A percentile compares a stretch with the other conserved stretches of the same genome.
These are phyloP conservation scores for Eucalyptus cladocalyx DNA, from an alignment of 345 rosid species.

Conservation along the genomic window DNA sequence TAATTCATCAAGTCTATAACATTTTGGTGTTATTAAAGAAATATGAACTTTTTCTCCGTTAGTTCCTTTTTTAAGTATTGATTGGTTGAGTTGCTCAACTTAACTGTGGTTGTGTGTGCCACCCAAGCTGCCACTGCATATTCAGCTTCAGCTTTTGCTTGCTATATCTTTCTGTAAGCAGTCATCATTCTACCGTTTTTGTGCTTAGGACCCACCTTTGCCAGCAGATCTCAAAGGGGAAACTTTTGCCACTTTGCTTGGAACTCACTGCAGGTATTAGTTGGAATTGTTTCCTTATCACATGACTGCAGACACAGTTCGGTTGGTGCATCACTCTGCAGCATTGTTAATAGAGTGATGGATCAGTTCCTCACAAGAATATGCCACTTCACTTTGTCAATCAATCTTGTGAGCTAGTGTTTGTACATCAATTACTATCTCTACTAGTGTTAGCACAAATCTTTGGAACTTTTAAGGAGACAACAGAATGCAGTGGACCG, in stretches of 20 bases:
- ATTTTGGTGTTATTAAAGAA: neutral
- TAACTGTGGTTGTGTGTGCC: neutral
- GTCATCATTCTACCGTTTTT: neutral
- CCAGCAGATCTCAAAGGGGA: conserved; percentile 82
- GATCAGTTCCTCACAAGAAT: neutral
- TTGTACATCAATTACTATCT: neutral
- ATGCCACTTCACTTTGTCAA: neutral
- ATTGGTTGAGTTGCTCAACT: neutral
- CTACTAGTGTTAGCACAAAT: neutral
- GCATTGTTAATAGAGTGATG: neutral
- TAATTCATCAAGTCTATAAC: conserved; percentile 1
- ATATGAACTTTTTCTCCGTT: neutral
- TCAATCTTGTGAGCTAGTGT: neutral
- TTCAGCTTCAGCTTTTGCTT: neutral
- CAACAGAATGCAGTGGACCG: neutral
- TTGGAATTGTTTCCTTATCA: neutral
- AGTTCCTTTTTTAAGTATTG: neutral
- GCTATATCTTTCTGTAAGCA: neutral
- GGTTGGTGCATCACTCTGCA: neutral
- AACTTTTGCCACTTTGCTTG: conserved; percentile 70
- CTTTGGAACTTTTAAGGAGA: neutral
- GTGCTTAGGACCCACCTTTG: conserved; percentile 73
- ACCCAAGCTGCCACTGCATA: neutral
- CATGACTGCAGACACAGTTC: neutral
- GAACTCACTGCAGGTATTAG: conserved; percentile 75